Evolutionary conservation across 2,329 filamentous ascomycete genomes (phyloP).

Genomic region (Fusarium poae): DNA sequence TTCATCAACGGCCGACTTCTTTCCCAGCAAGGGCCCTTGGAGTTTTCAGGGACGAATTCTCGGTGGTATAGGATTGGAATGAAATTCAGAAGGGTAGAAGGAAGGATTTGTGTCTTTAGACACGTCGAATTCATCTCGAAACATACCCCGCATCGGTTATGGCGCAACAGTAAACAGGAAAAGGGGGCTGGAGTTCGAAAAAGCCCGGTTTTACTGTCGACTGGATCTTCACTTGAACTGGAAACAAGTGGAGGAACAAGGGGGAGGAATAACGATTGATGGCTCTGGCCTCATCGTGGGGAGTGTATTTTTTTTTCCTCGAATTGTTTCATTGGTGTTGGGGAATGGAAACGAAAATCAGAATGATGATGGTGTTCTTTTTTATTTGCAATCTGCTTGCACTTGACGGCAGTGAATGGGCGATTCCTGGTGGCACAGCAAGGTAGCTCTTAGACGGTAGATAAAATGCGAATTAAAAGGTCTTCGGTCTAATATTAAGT

Average conservation of each 20-base stretch:
- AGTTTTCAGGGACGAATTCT: slow-evolving; percentile 35
- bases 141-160: slow-evolving; percentile 50
- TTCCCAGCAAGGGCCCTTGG: slow-evolving; percentile 29
- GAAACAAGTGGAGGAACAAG: slow-evolving; percentile 6
- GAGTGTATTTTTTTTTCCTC: slow-evolving; percentile 3
- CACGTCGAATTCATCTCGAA: slow-evolving; percentile 40
- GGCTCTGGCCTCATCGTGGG: neutral
- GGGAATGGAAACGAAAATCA: slow-evolving; percentile 31
- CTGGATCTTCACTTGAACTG: slow-evolving; percentile 19
- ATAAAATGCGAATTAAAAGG: slow-evolving; percentile 48
- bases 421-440: slow-evolving; percentile 26
- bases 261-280: neutral
- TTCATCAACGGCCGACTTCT: slow-evolving; percentile 27
- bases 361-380: slow-evolving; percentile 44
- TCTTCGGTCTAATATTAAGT: slow-evolving; percentile 14
- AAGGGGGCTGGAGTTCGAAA: slow-evolving; percentile 39
- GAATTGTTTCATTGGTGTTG: slow-evolving; percentile 14
- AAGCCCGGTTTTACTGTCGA: slow-evolving; percentile 29
- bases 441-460: slow-evolving; percentile 49
- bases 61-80: slow-evolving; percentile 23
- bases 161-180: slow-evolving; percentile 44
- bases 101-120: slow-evolving; percentile 39
- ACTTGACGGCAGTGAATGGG: slow-evolving; percentile 23
- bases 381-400: slow-evolving; percentile 18
- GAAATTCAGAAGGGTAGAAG: slow-evolving; percentile 29